These are phyloP conservation scores for Solanum acaule DNA, from an alignment of 257 asterid genomes.

Conservation along the genomic window DNA sequence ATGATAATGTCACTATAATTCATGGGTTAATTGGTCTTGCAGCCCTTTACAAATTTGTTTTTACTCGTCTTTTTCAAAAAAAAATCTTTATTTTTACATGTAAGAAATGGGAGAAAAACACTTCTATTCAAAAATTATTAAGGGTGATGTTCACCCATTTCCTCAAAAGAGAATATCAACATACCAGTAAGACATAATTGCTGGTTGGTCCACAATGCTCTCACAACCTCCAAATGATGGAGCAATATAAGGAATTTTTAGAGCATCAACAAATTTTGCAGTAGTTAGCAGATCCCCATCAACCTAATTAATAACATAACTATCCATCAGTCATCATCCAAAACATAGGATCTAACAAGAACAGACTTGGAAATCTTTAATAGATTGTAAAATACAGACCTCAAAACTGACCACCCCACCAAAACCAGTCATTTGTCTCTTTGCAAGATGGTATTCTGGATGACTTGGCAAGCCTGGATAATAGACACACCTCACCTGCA, in stretches of 20 bases:
- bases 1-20: not conserved
- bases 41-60: not conserved
- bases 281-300: conserved; percentile 70
- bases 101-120: not conserved
- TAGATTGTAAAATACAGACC: conserved; percentile 35
- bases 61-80: not conserved
- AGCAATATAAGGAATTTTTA: conserved; percentile 79
- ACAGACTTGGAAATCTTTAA: not conserved
- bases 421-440: conserved; percentile 86
- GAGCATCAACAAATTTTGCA: conserved; percentile 68
- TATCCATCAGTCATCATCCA: not conserved
- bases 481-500: conserved; percentile 76
- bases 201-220: conserved; percentile 95
- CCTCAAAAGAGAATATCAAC: not conserved
- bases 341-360: not conserved
- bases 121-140: not conserved
- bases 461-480: conserved; percentile 91
- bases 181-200: conserved; percentile 92
- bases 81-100: not conserved
- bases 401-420: conserved; percentile 97
- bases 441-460: conserved; percentile 77
- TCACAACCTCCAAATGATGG: conserved; percentile 95
- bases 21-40: not conserved
- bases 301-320: conserved; percentile 28
- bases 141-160: not conserved